These are phyloP conservation scores for Malassezia sympodialis DNA, from an alignment of 1,284 basidiomycete species.

Conservation along the genomic window DNA sequence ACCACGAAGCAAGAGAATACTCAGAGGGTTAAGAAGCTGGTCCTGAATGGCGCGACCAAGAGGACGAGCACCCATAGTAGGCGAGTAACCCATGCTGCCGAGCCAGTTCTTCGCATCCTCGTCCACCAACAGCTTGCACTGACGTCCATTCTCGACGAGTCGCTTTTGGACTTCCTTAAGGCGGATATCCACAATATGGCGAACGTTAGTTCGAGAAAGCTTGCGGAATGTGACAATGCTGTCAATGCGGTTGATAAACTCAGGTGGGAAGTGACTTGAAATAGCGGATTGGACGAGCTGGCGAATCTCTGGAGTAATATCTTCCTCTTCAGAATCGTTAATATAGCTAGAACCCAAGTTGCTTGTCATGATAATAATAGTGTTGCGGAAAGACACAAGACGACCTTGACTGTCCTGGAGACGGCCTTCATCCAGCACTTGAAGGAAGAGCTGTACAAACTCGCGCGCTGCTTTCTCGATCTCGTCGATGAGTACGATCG, in stretches of 20 bases:
- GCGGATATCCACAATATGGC: conserved; percentile 53
- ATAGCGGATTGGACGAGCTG: conserved; percentile 52
- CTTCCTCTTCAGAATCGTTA: conserved; percentile 52
- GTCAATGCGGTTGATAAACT: conserved; percentile 54
- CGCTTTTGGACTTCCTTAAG: conserved; percentile 60
- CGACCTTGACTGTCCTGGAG: conserved; percentile 56
- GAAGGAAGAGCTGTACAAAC: conserved; percentile 77
- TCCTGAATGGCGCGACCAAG: conserved; percentile 83
- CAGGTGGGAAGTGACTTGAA: conserved; percentile 53
- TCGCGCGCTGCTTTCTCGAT: conserved; percentile 69
- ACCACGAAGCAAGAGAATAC: conserved; percentile 73
- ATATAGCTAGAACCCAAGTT: conserved; percentile 55
- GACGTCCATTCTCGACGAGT: conserved; percentile 61
- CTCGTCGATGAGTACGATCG: conserved; percentile 48
- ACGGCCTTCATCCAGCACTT: conserved; percentile 79
- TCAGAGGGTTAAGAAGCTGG: conserved; percentile 84
- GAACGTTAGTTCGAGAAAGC: conserved; percentile 52
- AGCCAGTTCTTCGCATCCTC: conserved; percentile 70
- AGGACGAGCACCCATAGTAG: conserved; percentile 60
- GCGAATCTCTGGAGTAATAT: conserved; percentile 50
- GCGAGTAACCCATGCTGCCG: conserved; percentile 52
- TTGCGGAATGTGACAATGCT: conserved; percentile 55
- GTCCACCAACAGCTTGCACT: conserved; percentile 69
- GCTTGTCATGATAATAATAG: conserved; percentile 51
- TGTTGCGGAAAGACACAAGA: conserved; percentile 45